Conservation (phyloP, 371 early-diverging fungal genomes). For the Synchytrium microbalum region DNA sequence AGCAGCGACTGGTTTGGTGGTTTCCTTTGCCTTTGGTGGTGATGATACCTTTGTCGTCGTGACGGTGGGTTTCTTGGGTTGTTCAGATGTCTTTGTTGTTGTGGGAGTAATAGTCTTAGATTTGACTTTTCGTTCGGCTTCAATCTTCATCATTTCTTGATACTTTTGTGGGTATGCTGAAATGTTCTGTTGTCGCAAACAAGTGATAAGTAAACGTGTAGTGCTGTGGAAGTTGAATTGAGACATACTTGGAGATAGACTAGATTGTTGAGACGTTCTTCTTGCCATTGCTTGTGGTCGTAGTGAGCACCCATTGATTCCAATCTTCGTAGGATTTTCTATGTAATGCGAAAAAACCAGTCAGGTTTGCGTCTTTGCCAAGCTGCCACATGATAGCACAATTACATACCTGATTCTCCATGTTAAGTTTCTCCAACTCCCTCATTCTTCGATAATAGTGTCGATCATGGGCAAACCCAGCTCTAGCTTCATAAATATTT, state of each 20-base stretch:
- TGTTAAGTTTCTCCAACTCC: neutral
- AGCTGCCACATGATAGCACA: neutral
- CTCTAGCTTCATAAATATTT: neutral
- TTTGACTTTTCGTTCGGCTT: neutral
- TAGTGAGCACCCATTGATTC: conserved; percentile 32
- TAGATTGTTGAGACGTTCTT: conserved; percentile 22
- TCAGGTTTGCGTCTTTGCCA: neutral
- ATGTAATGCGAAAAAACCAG: neutral
- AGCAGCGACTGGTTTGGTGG: no score
- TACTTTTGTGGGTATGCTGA: conserved; percentile 3
- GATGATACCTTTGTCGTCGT: no score
- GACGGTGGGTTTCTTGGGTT: no score
- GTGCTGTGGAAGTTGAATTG: neutral
- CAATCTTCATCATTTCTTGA: neutral
- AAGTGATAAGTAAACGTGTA: no score
- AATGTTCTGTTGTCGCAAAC: conserved; percentile 4
- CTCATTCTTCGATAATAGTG: neutral
- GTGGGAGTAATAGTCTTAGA: no score
- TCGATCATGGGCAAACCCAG: neutral
- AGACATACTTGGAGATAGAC: conserved; percentile 22
- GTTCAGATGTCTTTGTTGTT: no score
- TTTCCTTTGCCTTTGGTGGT: no score
- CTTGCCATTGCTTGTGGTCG: conserved; percentile 24
- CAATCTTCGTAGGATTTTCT: conserved; percentile 32
- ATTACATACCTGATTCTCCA: conserved; percentile 1